These are phyloP conservation scores for Fraxinus anomala DNA, from an alignment of 257 asterid genomes.

Conservation along the genomic window DNA sequence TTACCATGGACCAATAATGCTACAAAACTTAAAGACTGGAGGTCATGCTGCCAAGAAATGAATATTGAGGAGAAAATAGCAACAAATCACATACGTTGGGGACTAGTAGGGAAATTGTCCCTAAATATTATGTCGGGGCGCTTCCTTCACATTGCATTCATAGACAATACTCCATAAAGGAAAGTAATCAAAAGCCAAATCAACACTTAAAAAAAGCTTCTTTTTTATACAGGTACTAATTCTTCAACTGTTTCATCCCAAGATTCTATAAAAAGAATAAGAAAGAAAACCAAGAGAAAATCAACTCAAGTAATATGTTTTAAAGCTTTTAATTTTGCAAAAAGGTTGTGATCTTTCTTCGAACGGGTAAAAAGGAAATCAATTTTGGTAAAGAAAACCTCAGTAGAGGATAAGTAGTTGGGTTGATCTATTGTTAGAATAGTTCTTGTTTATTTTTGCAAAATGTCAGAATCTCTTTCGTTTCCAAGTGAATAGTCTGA, in stretches of 20 bases:
- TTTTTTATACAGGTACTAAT: neutral
- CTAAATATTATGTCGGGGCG: too few relatives aligned
- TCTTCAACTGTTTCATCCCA: neutral
- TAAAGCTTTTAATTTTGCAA: neutral
- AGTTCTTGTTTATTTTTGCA: neutral
- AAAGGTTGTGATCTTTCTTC: slow-evolving; percentile 12
- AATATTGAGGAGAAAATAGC: too few relatives aligned
- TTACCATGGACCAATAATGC: too few relatives aligned
- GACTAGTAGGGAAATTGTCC: too few relatives aligned
- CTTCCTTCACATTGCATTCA: too few relatives aligned
- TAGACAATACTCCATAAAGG: too few relatives aligned
- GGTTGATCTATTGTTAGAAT: slow-evolving; percentile 16
- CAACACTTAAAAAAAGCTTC: too few relatives aligned
- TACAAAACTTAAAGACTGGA: too few relatives aligned
- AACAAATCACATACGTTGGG: too few relatives aligned
- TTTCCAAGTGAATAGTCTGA: neutral
- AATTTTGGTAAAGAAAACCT: neutral
- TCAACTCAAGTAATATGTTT: slow-evolving; percentile 17
- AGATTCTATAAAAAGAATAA: neutral
- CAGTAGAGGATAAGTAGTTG: slow-evolving; percentile 17
- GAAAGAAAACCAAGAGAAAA: slow-evolving; percentile 17
- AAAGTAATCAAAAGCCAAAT: too few relatives aligned
- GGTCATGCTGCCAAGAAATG: too few relatives aligned
- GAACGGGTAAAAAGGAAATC: neutral
- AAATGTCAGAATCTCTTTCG: neutral